Percentiles rank a stretch among this genome's conserved stretches.
Evolutionary conservation across 2,329 filamentous ascomycete species (phyloP).

Genomic region (Uncinocarpus reesii): DNA sequence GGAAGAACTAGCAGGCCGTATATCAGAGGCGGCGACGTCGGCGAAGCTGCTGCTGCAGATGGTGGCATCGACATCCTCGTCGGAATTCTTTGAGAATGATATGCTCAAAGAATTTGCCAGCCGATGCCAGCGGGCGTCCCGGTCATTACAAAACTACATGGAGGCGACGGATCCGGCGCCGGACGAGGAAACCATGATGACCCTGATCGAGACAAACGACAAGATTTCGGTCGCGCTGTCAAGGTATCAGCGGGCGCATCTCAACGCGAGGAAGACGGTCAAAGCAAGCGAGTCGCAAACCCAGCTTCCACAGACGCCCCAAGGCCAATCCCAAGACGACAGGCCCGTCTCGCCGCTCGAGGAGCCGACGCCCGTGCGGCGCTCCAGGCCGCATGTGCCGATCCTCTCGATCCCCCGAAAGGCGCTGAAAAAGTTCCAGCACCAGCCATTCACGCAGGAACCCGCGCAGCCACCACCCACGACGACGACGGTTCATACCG

Average conservation of each 20-base stretch:
- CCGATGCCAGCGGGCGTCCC: constrained; percentile 69
- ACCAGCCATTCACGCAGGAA: constrained; percentile 1
- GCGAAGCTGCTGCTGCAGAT: constrained; percentile 88
- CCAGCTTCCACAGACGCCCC: not conserved
- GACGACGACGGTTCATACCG: too few species aligned
- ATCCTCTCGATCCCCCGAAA: constrained; percentile 16
- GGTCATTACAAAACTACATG: constrained; percentile 80
- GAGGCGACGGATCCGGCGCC: constrained; percentile 64
- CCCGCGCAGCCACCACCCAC: not conserved
- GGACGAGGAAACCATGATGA: constrained; percentile 89
- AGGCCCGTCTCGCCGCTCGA: not conserved
- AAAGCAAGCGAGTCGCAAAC: constrained; percentile 6
- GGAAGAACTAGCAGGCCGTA: constrained; percentile 65
- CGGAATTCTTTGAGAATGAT: constrained; percentile 71
- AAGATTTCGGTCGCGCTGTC: constrained; percentile 72
- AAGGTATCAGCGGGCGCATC: constrained; percentile 70
- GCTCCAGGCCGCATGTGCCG: constrained; percentile 9
- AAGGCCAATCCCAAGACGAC: not conserved
- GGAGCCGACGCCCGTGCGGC: constrained; percentile 1
- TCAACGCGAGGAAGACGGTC: constrained; percentile 43
- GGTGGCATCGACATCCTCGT: constrained; percentile 68
- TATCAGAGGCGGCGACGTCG: constrained; percentile 84
- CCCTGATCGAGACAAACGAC: constrained; percentile 88
- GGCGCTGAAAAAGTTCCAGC: constrained; percentile 8
- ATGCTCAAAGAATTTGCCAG: constrained; percentile 85